Percentiles rank a stretch among this genome's conserved stretches.
phyloP scores from a whole-genome alignment of 352 stramenopile genomes.

The Globisporangium radiosum region DNA sequence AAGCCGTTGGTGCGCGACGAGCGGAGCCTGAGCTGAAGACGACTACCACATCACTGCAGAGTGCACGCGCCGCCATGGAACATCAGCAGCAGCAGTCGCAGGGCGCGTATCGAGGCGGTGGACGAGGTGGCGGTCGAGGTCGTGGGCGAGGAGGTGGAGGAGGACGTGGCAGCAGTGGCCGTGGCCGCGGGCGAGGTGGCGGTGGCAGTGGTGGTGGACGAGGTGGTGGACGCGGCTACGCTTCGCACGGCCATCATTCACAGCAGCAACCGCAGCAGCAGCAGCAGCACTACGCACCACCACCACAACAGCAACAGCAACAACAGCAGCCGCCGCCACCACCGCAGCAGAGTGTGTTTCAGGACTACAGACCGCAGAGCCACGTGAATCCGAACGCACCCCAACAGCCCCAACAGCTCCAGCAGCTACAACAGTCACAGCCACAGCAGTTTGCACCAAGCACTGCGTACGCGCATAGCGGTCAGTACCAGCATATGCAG shows the following conservation, averaged over 20 bases:
- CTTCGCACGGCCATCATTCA: conserved; percentile 11
- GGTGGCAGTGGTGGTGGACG: conserved; percentile 25
- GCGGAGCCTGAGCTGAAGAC: too few relatives aligned
- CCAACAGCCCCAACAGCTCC: background rate
- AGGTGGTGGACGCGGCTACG: conserved; percentile 20
- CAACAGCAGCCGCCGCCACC: background rate
- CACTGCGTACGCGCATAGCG: background rate
- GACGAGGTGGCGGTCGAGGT: conserved; percentile 21
- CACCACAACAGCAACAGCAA: background rate
- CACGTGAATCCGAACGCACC: background rate
- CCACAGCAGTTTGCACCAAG: background rate
- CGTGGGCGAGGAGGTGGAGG: conserved; percentile 11
- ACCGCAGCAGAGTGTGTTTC: conserved; percentile 3
- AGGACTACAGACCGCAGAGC: conserved; percentile 3
- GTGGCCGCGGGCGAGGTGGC: conserved; percentile 12
- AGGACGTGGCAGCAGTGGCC: background rate
- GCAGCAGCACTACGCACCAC: background rate
- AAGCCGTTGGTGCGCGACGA: too few relatives aligned
- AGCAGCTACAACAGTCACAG: background rate
- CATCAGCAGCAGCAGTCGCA: conserved; percentile 10
- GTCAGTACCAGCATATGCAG: background rate
- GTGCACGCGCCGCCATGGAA: background rate
- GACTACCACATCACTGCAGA: too few relatives aligned
- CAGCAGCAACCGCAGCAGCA: conserved; percentile 1
- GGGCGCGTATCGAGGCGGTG: conserved; percentile 23